These are phyloP conservation scores for Phascolomyces articulosus DNA, from an alignment of 371 early-diverging fungal genomes.

Conservation along the genomic window DNA sequence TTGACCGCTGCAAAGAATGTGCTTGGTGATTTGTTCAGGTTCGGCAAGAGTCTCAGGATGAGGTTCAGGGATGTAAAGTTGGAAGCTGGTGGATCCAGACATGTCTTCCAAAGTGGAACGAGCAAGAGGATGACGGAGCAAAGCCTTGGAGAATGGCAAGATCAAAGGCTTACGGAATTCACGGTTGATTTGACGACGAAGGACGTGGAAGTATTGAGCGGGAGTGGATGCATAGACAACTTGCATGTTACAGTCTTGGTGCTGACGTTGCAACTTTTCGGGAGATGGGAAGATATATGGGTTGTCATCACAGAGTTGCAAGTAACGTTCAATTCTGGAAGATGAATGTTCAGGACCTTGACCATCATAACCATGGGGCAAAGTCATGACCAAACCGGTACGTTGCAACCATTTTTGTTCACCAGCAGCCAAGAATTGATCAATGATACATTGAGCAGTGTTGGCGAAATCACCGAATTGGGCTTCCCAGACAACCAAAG, in stretches of 20 bases:
- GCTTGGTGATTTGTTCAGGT: slow-evolving; percentile 82
- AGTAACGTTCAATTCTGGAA: slow-evolving; percentile 92
- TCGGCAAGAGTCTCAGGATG: slow-evolving; percentile 78
- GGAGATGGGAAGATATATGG: slow-evolving; percentile 84
- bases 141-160: slow-evolving; percentile 87
- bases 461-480: slow-evolving; percentile 99
- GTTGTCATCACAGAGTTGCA: slow-evolving; percentile 94
- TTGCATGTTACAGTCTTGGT: slow-evolving; percentile 98
- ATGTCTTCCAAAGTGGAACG: slow-evolving; percentile 85
- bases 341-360: slow-evolving; percentile 98
- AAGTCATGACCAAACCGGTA: slow-evolving; percentile 87
- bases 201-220: slow-evolving; percentile 94
- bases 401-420: slow-evolving; percentile 98
- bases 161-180: slow-evolving; percentile 97
- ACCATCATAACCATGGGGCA: slow-evolving; percentile 98
- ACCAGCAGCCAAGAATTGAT: slow-evolving; percentile 95
- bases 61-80: slow-evolving; percentile 89
- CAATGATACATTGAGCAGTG: slow-evolving; percentile 96
- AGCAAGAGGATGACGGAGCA: slow-evolving; percentile 93
- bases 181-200: slow-evolving; percentile 95
- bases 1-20: slow-evolving; percentile 95
- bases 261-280: slow-evolving; percentile 85
- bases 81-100: slow-evolving; percentile 82
- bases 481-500: slow-evolving; percentile 96
- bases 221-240: slow-evolving; percentile 95